A percentile compares a stretch with the other conserved stretches of the same genome.
These are phyloP conservation scores for Aspergillus bertholletiae DNA, from an alignment of 495 filamentous ascomycete species.

Conservation along the genomic window DNA sequence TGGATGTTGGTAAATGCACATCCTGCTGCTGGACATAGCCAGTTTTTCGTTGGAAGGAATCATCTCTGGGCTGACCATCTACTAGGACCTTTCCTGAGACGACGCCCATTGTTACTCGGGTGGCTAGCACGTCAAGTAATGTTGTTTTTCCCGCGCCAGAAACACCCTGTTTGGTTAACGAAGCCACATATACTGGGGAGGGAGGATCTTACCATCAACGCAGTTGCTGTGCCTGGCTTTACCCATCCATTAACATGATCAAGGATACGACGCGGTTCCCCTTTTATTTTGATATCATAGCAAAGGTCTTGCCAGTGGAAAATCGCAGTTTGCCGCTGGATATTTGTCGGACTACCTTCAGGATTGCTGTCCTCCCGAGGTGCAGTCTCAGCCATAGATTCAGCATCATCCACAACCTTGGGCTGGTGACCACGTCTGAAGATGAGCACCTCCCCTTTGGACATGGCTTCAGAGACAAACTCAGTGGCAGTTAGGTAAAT, in stretches of 20 bases:
- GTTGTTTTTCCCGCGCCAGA: slow-evolving; percentile 69
- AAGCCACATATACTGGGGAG: neutral
- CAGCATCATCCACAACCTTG: slow-evolving; percentile 23
- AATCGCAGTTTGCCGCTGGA: slow-evolving; percentile 61
- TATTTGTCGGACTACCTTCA: slow-evolving; percentile 47
- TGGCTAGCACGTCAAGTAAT: slow-evolving; percentile 58
- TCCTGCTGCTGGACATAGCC: slow-evolving; percentile 97
- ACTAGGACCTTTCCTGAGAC: slow-evolving; percentile 53
- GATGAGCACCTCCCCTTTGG: slow-evolving; percentile 51
- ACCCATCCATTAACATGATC: slow-evolving; percentile 65
- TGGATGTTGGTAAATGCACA: slow-evolving; percentile 81
- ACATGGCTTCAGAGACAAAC: slow-evolving; percentile 45
- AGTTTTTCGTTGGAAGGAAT: slow-evolving; percentile 90
- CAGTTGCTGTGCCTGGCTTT: slow-evolving; percentile 63
- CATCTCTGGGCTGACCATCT: slow-evolving; percentile 57
- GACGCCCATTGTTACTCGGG: slow-evolving; percentile 50
- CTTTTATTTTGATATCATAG: slow-evolving; percentile 66
- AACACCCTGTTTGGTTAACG: slow-evolving; percentile 32
- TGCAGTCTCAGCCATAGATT: slow-evolving; percentile 31
- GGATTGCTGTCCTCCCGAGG: too few species aligned
- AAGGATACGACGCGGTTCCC: slow-evolving; percentile 55
- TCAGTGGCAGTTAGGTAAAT: slow-evolving; percentile 44
- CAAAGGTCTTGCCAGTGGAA: slow-evolving; percentile 80
- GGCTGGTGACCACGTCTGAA: slow-evolving; percentile 45
- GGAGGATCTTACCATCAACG: slow-evolving; percentile 51